phyloP scores from a whole-genome alignment of 495 filamentous ascomycete genomes.

The Penicillium canescens region DNA sequence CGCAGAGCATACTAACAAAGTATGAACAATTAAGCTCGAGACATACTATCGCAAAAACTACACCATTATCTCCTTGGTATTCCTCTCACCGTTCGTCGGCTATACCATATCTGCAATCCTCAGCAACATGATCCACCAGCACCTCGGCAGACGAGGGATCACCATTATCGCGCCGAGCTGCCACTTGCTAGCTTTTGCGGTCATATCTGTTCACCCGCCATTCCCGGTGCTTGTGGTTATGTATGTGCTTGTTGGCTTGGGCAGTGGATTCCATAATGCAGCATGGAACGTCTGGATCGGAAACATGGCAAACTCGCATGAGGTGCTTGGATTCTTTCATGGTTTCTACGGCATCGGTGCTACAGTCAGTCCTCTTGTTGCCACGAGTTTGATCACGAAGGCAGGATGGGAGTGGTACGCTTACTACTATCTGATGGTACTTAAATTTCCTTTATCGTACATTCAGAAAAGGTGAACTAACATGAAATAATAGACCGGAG shows the following conservation, averaged over 20 bases:
- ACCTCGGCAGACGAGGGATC: slow-evolving; percentile 70
- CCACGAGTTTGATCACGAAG: slow-evolving; percentile 55
- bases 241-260: slow-evolving; percentile 55
- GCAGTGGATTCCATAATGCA: slow-evolving; percentile 57
- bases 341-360: slow-evolving; percentile 59
- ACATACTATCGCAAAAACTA: slow-evolving; percentile 55
- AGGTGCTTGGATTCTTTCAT: slow-evolving; percentile 58
- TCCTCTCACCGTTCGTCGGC: slow-evolving; percentile 58
- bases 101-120: slow-evolving; percentile 53
- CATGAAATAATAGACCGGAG: slow-evolving; percentile 47
- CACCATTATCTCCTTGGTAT: slow-evolving; percentile 55
- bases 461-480: neutral
- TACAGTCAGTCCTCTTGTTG: slow-evolving; percentile 53
- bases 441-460: neutral
- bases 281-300: slow-evolving; percentile 65
- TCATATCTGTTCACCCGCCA: slow-evolving; percentile 56
- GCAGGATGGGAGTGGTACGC: slow-evolving; percentile 51
- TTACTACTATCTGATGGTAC: slow-evolving; percentile 60
- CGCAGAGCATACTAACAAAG: neutral
- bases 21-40: slow-evolving; percentile 43
- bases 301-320: slow-evolving; percentile 56
- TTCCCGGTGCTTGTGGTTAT: slow-evolving; percentile 56
- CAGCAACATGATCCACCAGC: slow-evolving; percentile 54
- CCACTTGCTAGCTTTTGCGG: slow-evolving; percentile 59
- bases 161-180: slow-evolving; percentile 61